Conservation (phyloP, 441 rosid genomes). For the Rhodomyrtus psidioides region DNA sequence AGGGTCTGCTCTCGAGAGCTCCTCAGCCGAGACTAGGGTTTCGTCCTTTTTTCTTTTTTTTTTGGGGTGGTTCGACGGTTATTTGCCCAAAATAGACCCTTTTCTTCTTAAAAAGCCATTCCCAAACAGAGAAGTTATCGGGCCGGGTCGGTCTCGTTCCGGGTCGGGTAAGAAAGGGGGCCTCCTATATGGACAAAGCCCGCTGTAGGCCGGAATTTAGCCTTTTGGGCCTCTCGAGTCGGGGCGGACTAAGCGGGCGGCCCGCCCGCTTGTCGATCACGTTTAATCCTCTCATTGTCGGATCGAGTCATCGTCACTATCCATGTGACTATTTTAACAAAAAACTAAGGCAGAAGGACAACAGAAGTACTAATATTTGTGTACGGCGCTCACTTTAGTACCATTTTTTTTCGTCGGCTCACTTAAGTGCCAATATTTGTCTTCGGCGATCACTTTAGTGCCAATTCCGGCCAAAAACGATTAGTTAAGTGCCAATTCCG, state of each 20-base stretch:
- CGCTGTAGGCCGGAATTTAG: neutral
- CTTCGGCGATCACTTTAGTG: no score
- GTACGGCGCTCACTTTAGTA: no score
- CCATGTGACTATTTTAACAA: no score
- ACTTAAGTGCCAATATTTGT: no score
- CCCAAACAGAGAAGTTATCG: neutral
- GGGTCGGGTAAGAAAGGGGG: neutral
- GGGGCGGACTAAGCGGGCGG: neutral
- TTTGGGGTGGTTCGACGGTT: neutral
- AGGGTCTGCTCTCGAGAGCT: neutral
- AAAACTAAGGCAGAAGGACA: no score
- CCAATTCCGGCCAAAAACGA: no score
- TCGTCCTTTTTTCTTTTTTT: neutral
- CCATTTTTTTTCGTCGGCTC: no score
- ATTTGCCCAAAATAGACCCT: neutral
- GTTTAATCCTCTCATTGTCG: neutral
- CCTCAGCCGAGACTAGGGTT: neutral
- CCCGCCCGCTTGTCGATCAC: neutral
- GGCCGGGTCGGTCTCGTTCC: neutral
- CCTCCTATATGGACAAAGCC: neutral
- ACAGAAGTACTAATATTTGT: no score
- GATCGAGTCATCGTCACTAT: neutral
- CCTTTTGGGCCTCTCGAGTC: neutral
- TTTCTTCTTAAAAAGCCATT: neutral
- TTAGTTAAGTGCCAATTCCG: no score